Conservation (phyloP, 495 filamentous ascomycete species). For the Penicillium goetzii region DNA sequence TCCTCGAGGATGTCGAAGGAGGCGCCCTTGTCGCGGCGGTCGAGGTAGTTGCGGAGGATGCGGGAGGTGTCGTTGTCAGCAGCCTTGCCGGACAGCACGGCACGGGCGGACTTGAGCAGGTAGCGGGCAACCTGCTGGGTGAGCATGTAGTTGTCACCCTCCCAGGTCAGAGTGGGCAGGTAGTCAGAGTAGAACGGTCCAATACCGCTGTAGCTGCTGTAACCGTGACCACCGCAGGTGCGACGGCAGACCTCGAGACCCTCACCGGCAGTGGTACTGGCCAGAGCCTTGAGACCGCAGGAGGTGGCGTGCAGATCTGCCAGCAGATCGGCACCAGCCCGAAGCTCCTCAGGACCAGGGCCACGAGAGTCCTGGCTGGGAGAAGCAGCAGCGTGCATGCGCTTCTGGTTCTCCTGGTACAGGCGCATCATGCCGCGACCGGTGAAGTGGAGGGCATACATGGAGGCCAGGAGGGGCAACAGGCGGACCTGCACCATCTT, state of each 20-base stretch:
- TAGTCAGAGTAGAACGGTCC: constrained; percentile 70
- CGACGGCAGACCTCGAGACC: constrained; percentile 72
- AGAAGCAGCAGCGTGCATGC: constrained; percentile 54
- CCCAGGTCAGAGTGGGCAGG: constrained; percentile 66
- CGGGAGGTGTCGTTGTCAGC: constrained; percentile 59
- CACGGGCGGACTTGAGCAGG: constrained; percentile 65
- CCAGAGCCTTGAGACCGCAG: constrained; percentile 72
- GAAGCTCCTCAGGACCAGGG: constrained; percentile 67
- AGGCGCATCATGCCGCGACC: constrained; percentile 69
- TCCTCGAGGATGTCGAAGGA: constrained; percentile 67
- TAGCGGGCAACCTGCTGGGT: constrained; percentile 79
- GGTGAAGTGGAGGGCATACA: constrained; percentile 76
- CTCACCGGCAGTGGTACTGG: constrained; percentile 67
- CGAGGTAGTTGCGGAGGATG: constrained; percentile 62
- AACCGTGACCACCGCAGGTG: constrained; percentile 77
- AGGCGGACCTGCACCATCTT: constrained; percentile 76
- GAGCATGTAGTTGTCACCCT: constrained; percentile 78
- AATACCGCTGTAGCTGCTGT: constrained; percentile 69
- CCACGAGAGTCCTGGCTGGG: constrained; percentile 52
- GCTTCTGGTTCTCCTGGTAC: constrained; percentile 67
- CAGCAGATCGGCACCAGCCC: constrained; percentile 65
- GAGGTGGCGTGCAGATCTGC: constrained; percentile 76
- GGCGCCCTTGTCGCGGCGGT: constrained; percentile 64
- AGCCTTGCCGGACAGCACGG: constrained; percentile 59
- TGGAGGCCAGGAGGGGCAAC: constrained; percentile 69